Percentiles rank a stretch among this genome's conserved stretches.
These are phyloP conservation scores for Mycena alexandri DNA, from an alignment of 768 basidiomycete species.

Conservation along the genomic window DNA sequence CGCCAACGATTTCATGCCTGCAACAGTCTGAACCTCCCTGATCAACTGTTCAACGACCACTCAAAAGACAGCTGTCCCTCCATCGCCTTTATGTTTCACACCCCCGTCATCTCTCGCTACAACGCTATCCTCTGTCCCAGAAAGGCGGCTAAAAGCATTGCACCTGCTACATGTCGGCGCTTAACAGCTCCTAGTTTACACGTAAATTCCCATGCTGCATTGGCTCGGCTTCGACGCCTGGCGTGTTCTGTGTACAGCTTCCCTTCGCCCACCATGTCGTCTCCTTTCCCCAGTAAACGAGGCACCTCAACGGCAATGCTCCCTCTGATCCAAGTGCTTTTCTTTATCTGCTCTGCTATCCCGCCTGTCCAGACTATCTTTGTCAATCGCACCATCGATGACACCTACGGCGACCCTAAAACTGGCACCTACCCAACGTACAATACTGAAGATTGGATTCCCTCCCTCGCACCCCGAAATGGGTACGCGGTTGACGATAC, in stretches of 20 bases:
- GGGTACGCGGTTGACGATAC: conserved; percentile 23
- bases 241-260: conserved; percentile 20
- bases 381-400: conserved; percentile 30
- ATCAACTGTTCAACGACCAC: too few relatives aligned
- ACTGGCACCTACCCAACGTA: conserved; percentile 21
- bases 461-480: conserved; percentile 9
- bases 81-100: too few relatives aligned
- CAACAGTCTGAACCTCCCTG: too few relatives aligned
- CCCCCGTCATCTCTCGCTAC: too few relatives aligned
- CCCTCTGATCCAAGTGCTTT: conserved; percentile 23
- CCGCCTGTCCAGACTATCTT: conserved; percentile 22
- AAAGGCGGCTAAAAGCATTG: conserved; percentile 7
- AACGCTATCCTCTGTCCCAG: background rate
- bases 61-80: too few relatives aligned
- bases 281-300: conserved; percentile 21
- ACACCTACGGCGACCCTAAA: conserved; percentile 24
- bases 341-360: conserved; percentile 19
- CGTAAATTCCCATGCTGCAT: conserved; percentile 16
- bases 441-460: conserved; percentile 23
- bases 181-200: conserved; percentile 7
- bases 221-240: conserved; percentile 24
- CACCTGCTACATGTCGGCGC: conserved; percentile 17
- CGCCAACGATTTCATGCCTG: too few relatives aligned
- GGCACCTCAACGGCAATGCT: conserved; percentile 23
- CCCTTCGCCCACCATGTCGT: conserved; percentile 26